Percentiles rank a stretch among this genome's conserved stretches.
phyloP scores from a whole-genome alignment of 106 monocot species.

The Dioscorea dumetorum region DNA sequence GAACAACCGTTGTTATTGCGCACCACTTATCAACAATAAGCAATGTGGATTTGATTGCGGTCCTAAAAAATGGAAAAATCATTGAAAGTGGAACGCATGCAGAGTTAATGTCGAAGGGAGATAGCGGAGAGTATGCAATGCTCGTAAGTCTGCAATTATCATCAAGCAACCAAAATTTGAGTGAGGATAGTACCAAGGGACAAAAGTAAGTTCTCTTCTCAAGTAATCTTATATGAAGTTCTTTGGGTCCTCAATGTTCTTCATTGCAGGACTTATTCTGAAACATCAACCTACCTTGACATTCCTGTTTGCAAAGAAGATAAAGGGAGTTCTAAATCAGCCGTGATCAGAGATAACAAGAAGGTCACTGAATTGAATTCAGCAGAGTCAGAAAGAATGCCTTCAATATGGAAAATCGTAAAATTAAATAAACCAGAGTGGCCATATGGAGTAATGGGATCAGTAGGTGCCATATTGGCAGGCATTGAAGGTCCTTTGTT shows the following conservation, averaged over 20 bases:
- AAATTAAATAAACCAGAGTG: constrained; percentile 28
- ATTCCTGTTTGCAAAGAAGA: background rate
- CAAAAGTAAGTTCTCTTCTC: constrained; percentile 11
- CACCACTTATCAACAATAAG: constrained; percentile 35
- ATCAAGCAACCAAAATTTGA: constrained; percentile 3
- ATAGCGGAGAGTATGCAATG: constrained; percentile 18
- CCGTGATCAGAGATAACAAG: background rate
- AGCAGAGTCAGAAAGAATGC: background rate
- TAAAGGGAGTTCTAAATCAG: constrained; percentile 3
- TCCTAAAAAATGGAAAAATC: constrained; percentile 28
- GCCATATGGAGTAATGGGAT: constrained; percentile 23
- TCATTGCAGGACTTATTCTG: constrained; percentile 10
- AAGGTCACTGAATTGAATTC: background rate
- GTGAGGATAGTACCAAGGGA: constrained; percentile 2
- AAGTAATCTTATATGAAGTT: background rate
- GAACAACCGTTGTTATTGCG: constrained; percentile 34
- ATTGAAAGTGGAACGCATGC: constrained; percentile 30
- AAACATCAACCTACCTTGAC: background rate
- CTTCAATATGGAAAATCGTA: constrained; percentile 18
- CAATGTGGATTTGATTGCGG: constrained; percentile 23
- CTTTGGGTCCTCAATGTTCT: background rate
- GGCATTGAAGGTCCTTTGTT: constrained; percentile 31
- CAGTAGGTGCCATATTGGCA: constrained; percentile 28
- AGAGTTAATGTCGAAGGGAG: constrained; percentile 22
- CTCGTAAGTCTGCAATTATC: constrained; percentile 13